These are phyloP conservation scores for Brassica hybrid DNA, from an alignment of 441 rosid species.

Conservation along the genomic window DNA sequence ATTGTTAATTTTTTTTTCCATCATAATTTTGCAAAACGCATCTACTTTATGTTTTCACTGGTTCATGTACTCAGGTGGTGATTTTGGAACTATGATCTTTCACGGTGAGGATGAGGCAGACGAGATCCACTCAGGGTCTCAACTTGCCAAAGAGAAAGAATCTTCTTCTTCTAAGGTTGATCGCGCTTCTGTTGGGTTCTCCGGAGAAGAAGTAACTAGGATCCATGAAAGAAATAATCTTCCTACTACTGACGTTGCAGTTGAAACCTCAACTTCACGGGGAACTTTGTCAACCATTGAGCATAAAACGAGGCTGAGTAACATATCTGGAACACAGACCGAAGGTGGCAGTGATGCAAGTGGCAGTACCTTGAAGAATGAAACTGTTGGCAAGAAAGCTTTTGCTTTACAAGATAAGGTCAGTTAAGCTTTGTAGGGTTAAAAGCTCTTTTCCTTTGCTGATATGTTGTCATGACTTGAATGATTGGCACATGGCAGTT, in stretches of 20 bases:
- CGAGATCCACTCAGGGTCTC: slow-evolving; percentile 40
- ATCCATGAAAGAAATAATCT: slow-evolving; percentile 48
- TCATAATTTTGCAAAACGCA: slow-evolving; percentile 11
- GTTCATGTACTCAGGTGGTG: slow-evolving; percentile 55
- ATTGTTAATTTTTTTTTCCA: slow-evolving; percentile 3
- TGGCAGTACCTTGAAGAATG: slow-evolving; percentile 61
- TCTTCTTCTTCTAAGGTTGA: slow-evolving; percentile 47
- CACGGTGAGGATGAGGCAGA: slow-evolving; percentile 68
- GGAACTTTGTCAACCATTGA: slow-evolving; percentile 51
- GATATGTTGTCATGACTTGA: slow-evolving; percentile 8
- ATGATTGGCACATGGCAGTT: slow-evolving; percentile 59
- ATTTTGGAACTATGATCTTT: slow-evolving; percentile 83
- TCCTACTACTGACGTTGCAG: slow-evolving; percentile 44
- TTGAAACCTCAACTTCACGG: slow-evolving; percentile 48
- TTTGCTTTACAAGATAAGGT: slow-evolving; percentile 99
- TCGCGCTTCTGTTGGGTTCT: slow-evolving; percentile 45
- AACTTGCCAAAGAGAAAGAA: slow-evolving; percentile 47
- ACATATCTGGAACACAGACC: slow-evolving; percentile 48
- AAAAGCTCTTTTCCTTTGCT: not conserved
- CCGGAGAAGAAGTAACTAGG: slow-evolving; percentile 54
- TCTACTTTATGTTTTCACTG: slow-evolving; percentile 21
- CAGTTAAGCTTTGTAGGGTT: slow-evolving; percentile 17
- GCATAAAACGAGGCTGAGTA: slow-evolving; percentile 51
- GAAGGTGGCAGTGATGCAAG: slow-evolving; percentile 53
- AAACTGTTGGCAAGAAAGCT: slow-evolving; percentile 77